Evolutionary conservation across 2,329 filamentous ascomycete genomes (phyloP), one percentile per base, ranked within the genome.

Genomic region (Aspergillus pseudotamarii): DNA sequence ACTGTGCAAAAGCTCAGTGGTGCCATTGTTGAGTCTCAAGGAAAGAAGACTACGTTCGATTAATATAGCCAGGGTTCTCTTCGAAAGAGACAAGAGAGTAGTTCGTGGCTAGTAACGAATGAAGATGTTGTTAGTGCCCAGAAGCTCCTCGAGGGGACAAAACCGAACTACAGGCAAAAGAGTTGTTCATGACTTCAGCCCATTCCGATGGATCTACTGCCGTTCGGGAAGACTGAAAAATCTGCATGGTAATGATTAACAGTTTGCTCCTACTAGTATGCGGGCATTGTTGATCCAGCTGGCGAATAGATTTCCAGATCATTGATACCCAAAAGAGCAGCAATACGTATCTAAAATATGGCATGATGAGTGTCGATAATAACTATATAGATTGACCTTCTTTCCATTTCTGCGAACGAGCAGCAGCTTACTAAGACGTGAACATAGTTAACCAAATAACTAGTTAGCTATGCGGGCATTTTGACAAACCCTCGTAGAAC

Each of bases 11-110:
- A 91, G 72, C 85, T 93, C 68, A 94, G 89, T 50, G 92, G 91
- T 63, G 90, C 89, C 9, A 92, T 95, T 75, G 91, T 95, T 26
- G 88, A 91, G 78, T 84, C 86, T 9, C 85, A 89, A 67, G 94
- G 94, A 61, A 93, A 89, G 79, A 96, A 95, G 83, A 88, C 87
- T 62, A 92, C 88, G 0, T 96, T 97, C 79, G 92, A 94, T 72
- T 91, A 66, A 73, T 43, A 26, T 21, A 14, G 11, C 30, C 32
- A 21, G 12, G 16, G 2, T 23, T 23, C 21, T 36, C 23, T n/a
- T 41, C 11, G 16, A n/a, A 41, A 8, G 8, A 41, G 38, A 26
- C 6, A n/a, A 50, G 46, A 30, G 46, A 50, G 6, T 28, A 50
- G 26, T n/a, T n/a, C 26, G 26, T 28, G 46, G 46, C 23, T 28